Base-by-base conservation (phyloP, 495 filamentous ascomycete genomes). In the Immersiella caudata region DNA sequence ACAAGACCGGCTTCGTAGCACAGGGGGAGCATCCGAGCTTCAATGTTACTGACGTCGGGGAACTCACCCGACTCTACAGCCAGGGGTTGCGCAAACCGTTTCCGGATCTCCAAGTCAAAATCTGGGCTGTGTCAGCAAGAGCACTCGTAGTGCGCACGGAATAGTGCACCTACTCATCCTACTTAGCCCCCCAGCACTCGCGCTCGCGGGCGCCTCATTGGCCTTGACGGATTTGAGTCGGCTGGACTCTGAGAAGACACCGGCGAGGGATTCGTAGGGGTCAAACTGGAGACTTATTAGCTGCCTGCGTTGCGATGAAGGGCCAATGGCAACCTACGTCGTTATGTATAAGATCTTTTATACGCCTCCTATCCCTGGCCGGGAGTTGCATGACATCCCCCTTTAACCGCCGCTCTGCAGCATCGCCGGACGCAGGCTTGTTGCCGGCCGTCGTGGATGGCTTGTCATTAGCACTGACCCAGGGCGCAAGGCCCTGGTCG, bases 391-490 rank as follows among this genome's bases (percentile, higher is more conserved):
- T 99, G 56, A 97, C 89, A 79, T 98, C 94, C 61, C 86, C 90
- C 84, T 97, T 97, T 68, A 97, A 75, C 72, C 91, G 84, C 74
- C 94, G 90, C 78, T 98, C 95, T 40, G 90, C 89, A n/a, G 91
- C 88, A 85, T 98, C 95, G 51, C 92, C 92, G 9, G 88, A 88
- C 36, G 91, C 87, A 27, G 91, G 91, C 77, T 95, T 94, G 60
- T 87, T 88, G 56, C 89, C 87, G 64, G 88, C 80, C 25, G 87
- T 87, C n/a, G 85, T 76, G 16, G 85, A 81, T n/a, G 93, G 93
- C 80, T 97, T 97, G 80, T 98, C 94, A 73, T 95, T 97, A 24
- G 92, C 92, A 70, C 91, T 93, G 63, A 99, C 95, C 94, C 94
- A 99, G 71, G 87, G 91, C 67, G 95, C 96, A 71, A 96, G 91